Evolutionary conservation across 1,284 basidiomycete genomes (phyloP), one percentile per base, ranked within the genome.

Genomic region (Apiotrichum siamense): DNA sequence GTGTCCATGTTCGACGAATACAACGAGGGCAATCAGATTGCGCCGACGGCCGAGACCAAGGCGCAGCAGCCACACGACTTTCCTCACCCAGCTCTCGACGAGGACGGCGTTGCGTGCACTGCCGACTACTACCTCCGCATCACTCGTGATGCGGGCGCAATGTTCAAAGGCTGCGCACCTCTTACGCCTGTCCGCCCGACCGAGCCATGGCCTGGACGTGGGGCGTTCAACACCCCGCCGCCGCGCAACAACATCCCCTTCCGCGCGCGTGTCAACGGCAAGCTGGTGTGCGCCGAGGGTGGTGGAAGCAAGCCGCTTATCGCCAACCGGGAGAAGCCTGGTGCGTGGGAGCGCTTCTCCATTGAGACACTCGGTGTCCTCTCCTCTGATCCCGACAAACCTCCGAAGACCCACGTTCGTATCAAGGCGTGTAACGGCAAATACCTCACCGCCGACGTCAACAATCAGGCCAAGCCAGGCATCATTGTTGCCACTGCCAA

Each of bases 1-100:
- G 35, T 57, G 20, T 57, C 56, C 31, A 57, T 57, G 56, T 57
- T 51, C 20, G 56, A 57, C 49, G 56, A 57, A 49, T 57, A 51
- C 52, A 54, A 57, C 46, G 56, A 57, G 40, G 52, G 52, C 24
- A 49, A 57, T 49, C 56, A 57, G 26, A 57, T 57, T 15, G 49
- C 49, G 29, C 56, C 56, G 23, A 57, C 56, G 13, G 56, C 56
- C 39, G 56, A 57, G 40, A 54, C 33, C n/a, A 25, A 25, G 21
- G 43, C 45, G 2, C 24, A 43, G 29, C 56, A 57, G 47, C 56
- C 56, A 4, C 21, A 42, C 6, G 52, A 54, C 43, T 57, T 54
- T 15, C 25, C 44, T 13, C 44, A 47, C 27, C 33, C 27, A 1
- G 56, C 56, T 4, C 56, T 57, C 25, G 56, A 57, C 52, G 56